A percentile compares a stretch with the other conserved stretches of the same genome.
Evolutionary conservation across 257 asterid genomes (phyloP).

Genomic region (Marsdenia floribunda): DNA sequence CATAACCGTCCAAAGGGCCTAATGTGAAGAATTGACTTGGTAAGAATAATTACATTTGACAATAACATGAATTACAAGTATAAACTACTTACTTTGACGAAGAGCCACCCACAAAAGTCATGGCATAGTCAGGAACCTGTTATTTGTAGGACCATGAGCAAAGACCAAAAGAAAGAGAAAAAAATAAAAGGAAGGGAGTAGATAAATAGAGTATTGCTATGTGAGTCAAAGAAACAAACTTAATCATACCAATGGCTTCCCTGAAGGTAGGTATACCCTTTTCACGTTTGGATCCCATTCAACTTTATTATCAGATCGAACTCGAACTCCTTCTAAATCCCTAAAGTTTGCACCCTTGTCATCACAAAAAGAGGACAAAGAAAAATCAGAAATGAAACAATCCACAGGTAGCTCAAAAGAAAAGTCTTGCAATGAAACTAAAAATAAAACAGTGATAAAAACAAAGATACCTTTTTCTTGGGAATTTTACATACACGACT

Average conservation of each 20-base stretch:
- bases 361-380: neutral
- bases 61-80: neutral
- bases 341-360: slow-evolving; percentile 82
- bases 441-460: neutral
- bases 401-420: neutral
- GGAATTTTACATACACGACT: slow-evolving; percentile 67
- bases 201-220: neutral
- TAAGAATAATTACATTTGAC: neutral
- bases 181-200: neutral
- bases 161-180: neutral
- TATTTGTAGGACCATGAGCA: neutral
- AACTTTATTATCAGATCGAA: slow-evolving; percentile 53
- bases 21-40: neutral
- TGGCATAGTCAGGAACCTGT: slow-evolving; percentile 90
- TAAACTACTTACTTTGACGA: slow-evolving; percentile 52
- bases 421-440: neutral
- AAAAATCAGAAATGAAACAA: neutral
- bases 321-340: slow-evolving; percentile 57
- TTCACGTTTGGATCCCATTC: slow-evolving; percentile 53
- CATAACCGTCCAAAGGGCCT: slow-evolving; percentile 94
- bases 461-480: slow-evolving; percentile 47
- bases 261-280: slow-evolving; percentile 49
- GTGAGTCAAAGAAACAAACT: neutral
- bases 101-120: slow-evolving; percentile 49
- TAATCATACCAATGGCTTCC: slow-evolving; percentile 75